These are phyloP conservation scores for Cercophora sp. DNA, from an alignment of 495 filamentous ascomycete genomes.

Conservation along the genomic window DNA sequence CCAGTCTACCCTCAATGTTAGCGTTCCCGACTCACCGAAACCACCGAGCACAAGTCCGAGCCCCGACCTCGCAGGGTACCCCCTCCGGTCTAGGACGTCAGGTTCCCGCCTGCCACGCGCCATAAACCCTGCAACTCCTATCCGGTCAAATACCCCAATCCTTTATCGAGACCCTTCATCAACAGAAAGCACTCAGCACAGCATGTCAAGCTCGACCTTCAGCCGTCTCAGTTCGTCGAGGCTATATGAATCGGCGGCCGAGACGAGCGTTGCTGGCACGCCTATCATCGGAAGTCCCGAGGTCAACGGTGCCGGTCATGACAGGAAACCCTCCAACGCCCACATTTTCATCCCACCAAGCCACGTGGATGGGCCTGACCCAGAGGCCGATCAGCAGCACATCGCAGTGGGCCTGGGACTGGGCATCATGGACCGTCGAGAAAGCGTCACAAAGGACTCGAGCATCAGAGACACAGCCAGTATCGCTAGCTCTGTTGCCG, in stretches of 20 bases:
- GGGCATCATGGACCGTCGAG: constrained; percentile 14
- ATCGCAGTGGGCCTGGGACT: constrained; percentile 18
- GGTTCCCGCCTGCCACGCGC: constrained; percentile 27
- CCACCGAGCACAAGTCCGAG: constrained; percentile 18
- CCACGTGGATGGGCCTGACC: background rate
- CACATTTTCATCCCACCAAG: background rate
- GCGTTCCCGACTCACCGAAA: constrained; percentile 1
- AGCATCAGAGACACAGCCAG: constrained; percentile 17
- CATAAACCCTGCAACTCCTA: constrained; percentile 28
- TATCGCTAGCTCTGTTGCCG: constrained; percentile 13
- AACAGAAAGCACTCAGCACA: constrained; percentile 33
- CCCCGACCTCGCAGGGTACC: constrained; percentile 18
- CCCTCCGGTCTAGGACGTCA: constrained; percentile 26
- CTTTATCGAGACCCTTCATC: constrained; percentile 28
- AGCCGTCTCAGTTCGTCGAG: constrained; percentile 23
- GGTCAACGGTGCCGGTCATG: background rate
- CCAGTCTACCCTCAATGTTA: constrained; percentile 12
- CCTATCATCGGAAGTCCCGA: constrained; percentile 18
- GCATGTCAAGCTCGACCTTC: constrained; percentile 31
- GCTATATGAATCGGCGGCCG: constrained; percentile 20
- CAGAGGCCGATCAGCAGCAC: background rate
- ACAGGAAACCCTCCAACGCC: background rate
- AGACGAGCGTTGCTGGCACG: constrained; percentile 21
- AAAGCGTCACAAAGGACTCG: constrained; percentile 13
- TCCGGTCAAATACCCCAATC: constrained; percentile 25